Base-by-base conservation (phyloP, 2,329 filamentous ascomycete genomes). In the Fusarium clavum region DNA sequence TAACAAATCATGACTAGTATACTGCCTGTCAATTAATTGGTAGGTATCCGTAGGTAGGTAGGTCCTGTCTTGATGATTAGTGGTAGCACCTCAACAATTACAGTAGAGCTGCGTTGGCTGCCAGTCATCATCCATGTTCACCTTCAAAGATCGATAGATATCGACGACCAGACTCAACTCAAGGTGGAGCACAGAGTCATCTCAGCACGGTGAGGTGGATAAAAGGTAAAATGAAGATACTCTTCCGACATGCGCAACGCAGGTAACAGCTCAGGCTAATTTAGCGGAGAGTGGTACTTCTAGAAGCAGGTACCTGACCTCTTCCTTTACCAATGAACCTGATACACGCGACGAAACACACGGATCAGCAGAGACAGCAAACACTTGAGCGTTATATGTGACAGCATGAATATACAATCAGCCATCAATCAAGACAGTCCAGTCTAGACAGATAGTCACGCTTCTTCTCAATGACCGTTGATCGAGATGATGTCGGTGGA, bases 401-500 rank as follows among this genome's bases (percentile, higher is more conserved):
- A 29, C 25, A 14, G 47, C 64, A 62, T 47, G 38, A 43, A 49
- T 24, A 29, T 16, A 27, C n/a, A 24, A n/a, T 34, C 29, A 53
- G 38, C 56, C 49, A 59, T 30, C 44, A 47, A 53, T 38, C 10
- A 38, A 38, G 10, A 38, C 18, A 18, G 18, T n/a, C 6, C 10
- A n/a, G 34, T 38, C 34, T 38, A 38, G 10, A 38, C 3, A 38
- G 6, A 38, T 1, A 38, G 10, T 38, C 18, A 38, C 34, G 34
- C 16, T 38, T 38, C 34, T 38, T 38, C 34, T 38, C 34, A 30
- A 30, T 30, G 34, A 38, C 34, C 18, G 34, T 32, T 40, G 52
- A 44, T 54, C 52, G 63, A 54, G 32, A 67, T 70, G 72, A 74
- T 74, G 73, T 73, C 61, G 65, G 71, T 75, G 73, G 73, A 75